phyloP scores from a whole-genome alignment of 139 green algal genomes.

The Chlorella sp. region DNA sequence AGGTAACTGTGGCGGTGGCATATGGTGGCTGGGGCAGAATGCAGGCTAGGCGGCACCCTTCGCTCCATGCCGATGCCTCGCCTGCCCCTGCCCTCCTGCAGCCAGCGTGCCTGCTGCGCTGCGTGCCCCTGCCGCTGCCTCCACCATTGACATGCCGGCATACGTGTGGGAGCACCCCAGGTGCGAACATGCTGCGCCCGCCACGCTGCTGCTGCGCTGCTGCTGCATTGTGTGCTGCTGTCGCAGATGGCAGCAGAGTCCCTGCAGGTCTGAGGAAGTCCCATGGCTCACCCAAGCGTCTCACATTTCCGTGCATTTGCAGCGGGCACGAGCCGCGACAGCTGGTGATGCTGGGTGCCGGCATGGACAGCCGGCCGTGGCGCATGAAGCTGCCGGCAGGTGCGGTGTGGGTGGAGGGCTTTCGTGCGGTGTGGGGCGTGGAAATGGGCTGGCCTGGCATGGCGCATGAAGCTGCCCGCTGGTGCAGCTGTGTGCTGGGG shows the following conservation, averaged over 20 bases:
- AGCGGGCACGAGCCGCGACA: slow-evolving; percentile 6
- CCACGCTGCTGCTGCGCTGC: not conserved
- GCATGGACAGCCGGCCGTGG: slow-evolving; percentile 81
- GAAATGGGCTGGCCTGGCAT: no score
- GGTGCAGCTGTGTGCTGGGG: no score
- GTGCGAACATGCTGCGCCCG: not conserved
- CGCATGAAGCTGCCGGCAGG: slow-evolving; percentile 64
- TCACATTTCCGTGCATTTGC: no score
- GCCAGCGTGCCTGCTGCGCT: not conserved
- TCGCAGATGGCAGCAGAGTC: not conserved
- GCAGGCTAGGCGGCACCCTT: no score
- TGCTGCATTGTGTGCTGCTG: no score
- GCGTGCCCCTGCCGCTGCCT: not conserved
- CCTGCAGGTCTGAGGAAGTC: no score
- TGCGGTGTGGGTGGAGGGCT: slow-evolving; percentile 10
- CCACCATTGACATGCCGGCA: not conserved
- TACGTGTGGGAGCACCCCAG: slow-evolving; percentile 9
- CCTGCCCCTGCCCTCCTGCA: not conserved
- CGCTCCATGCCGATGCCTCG: no score
- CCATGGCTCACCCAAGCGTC: no score
- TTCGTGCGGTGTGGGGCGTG: not conserved
- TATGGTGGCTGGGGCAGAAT: no score
- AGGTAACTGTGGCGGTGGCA: no score
- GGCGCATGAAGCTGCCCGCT: no score
- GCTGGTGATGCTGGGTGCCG: slow-evolving; percentile 57